These are phyloP conservation scores for Saturnispora silvae DNA, from an alignment of 805 yeast genomes.

Conservation along the genomic window DNA sequence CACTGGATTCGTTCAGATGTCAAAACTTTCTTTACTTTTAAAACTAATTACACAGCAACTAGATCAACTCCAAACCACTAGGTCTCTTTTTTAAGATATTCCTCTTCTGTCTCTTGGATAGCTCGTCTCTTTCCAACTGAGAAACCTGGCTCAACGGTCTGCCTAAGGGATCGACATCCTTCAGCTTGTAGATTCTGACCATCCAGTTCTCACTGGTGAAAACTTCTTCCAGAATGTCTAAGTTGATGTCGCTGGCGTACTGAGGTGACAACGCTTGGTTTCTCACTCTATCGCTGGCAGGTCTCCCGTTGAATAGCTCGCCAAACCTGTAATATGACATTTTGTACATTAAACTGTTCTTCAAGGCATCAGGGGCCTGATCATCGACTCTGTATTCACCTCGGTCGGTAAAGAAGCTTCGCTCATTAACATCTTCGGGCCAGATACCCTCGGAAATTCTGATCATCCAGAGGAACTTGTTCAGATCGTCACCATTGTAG, in stretches of 20 bases:
- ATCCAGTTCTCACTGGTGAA: conserved; percentile 95
- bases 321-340: conserved; percentile 83
- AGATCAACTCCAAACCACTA: conserved; percentile 16
- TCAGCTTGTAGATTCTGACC: conserved; percentile 87
- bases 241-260: conserved; percentile 34
- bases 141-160: conserved; percentile 59
- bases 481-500: conserved; percentile 90
- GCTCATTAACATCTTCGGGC: conserved; percentile 95
- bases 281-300: conserved; percentile 78
- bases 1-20: too few relatives aligned
- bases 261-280: conserved; percentile 40
- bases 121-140: conserved; percentile 32
- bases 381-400: conserved; percentile 88
- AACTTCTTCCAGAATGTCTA: conserved; percentile 83
- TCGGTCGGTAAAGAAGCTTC: conserved; percentile 67
- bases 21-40: too few relatives aligned
- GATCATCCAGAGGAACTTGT: conserved; percentile 98
- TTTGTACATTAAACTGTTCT: conserved; percentile 85
- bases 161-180: conserved; percentile 79
- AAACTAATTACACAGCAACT: not conserved
- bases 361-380: conserved; percentile 76
- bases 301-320: conserved; percentile 53
- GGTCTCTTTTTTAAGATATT: conserved; percentile 22
- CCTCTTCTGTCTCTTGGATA: conserved; percentile 21
- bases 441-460: conserved; percentile 97